Base-by-base conservation (phyloP, 306 rosid genomes). In the Lathyrus sativus region DNA sequence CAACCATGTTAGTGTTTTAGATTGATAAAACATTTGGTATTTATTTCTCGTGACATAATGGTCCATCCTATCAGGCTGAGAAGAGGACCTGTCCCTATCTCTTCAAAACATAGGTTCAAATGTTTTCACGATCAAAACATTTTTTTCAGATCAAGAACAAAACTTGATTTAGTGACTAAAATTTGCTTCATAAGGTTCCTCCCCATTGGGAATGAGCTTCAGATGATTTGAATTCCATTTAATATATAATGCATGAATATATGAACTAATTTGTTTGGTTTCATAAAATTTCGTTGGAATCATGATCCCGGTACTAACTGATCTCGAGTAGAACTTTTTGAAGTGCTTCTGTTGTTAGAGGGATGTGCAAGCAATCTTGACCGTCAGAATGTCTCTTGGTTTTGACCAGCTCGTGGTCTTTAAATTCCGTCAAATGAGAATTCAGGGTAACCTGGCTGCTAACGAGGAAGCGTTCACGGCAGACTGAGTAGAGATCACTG, bases 361-460 rank as follows among this genome's bases (percentile, higher is more conserved):
- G 77, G 26, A 77, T 72, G 74, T 48, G 15, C 50, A 71, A 65
- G 74, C 73, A 93, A 80, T 93, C 97, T 79, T 88, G 97, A 46
- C 97, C 98, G 46, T 93, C 96, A n/a, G 96, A 74, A 73, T 88
- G 75, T 81, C 88, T 85, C 84, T 79, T 85, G 41, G 79, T 86
- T 82, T 93, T 93, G 53, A 93, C 86, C 82, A 93, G 78, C 60
- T 93, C 98, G 35, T 93, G 98, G 79, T 93, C 98, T 59, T 88
- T 88, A 79, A 93, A 88, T 78, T 90, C 98, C 2, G 96, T 88
- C 79, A 93, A 78, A 83, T 90, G 97, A 68, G 97, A 80, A 74
- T 88, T 93, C 24, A 93, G 79, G 6, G 93, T 88, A 74, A 85
- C 80, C 80, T 84, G 96, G 85, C 89, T 88, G 69, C 91, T 88